These are phyloP conservation scores for Sporobolus alterniflorus DNA, from an alignment of 202 grass and related monocot species.

Conservation along the genomic window DNA sequence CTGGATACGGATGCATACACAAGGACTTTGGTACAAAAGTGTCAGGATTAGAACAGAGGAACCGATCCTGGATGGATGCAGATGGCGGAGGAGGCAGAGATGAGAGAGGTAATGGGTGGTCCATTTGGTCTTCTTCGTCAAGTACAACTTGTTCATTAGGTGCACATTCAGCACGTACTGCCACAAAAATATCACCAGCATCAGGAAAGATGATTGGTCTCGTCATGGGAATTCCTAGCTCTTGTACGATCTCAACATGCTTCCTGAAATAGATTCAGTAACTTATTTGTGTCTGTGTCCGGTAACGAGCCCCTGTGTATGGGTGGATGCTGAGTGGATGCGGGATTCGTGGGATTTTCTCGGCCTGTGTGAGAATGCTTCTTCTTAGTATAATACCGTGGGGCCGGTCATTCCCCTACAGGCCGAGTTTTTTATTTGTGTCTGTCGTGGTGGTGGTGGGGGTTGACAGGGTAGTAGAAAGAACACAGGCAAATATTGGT, in stretches of 20 bases:
- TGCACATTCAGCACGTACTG: conserved; percentile 13
- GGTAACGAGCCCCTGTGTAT: no score
- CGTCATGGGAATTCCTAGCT: conserved; percentile 61
- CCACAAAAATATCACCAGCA: neutral
- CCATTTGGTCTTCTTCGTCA: neutral
- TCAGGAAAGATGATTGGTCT: conserved; percentile 77
- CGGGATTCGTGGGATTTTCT: no score
- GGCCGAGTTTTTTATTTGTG: no score
- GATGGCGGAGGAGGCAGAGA: neutral
- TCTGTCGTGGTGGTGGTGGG: no score
- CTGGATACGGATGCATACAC: conserved; percentile 25
- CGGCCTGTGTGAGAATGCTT: no score
- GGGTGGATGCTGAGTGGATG: no score
- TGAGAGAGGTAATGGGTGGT: neutral
- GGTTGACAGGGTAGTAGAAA: no score
- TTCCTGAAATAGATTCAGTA: conserved; percentile 46
- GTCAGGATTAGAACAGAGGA: neutral
- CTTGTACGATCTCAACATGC: conserved; percentile 53
- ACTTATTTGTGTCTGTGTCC: no score
- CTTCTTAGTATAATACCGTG: no score
- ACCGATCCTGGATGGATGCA: neutral
- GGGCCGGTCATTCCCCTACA: no score
- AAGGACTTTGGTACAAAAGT: conserved; percentile 37
- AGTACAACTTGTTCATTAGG: neutral
- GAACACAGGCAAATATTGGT: no score